Evolutionary conservation across 2,329 filamentous ascomycete genomes (phyloP).

Genomic region (Apiospora malaysiana): DNA sequence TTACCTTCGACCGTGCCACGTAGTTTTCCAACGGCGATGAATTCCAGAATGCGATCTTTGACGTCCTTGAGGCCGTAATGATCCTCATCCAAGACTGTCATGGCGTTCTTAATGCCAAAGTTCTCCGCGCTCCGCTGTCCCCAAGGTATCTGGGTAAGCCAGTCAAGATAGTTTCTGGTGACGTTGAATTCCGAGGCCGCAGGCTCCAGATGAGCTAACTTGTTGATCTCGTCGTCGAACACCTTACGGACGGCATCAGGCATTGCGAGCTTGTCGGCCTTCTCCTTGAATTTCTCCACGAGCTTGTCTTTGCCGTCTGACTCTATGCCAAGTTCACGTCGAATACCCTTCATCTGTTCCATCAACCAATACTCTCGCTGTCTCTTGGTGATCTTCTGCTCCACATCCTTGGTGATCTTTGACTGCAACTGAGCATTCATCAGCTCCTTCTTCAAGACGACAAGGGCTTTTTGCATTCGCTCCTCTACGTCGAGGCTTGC

Average conservation of each 20-base stretch:
- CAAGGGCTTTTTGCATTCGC: constrained; percentile 86
- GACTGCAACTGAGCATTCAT: constrained; percentile 98
- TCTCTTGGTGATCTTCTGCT: constrained; percentile 95
- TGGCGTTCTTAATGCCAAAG: constrained; percentile 91
- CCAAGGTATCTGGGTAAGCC: constrained; percentile 98
- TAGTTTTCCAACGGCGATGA: constrained; percentile 97
- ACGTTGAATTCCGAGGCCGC: constrained; percentile 99
- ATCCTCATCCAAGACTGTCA: constrained; percentile 90
- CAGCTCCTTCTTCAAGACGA: constrained; percentile 95
- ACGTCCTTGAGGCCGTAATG: constrained; percentile 97
- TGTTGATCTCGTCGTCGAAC: constrained; percentile 98
- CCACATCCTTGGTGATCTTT: constrained; percentile 97
- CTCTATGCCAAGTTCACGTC: constrained; percentile 92
- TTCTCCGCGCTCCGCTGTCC: constrained; percentile 95
- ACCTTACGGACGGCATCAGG: constrained; percentile 96
- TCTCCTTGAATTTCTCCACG: constrained; percentile 96
- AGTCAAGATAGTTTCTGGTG: constrained; percentile 96
- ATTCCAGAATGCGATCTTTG: constrained; percentile 97
- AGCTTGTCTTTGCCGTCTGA: constrained; percentile 98
- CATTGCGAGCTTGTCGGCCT: constrained; percentile 92
- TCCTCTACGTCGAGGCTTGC: constrained; percentile 90
- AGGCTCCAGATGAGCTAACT: constrained; percentile 92
- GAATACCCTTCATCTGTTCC: constrained; percentile 99
- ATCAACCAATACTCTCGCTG: constrained; percentile 98
- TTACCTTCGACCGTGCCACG: constrained; percentile 97